Evolutionary conservation across 2,329 filamentous ascomycete genomes (phyloP).

Genomic region (Colletotrichum falcatum): DNA sequence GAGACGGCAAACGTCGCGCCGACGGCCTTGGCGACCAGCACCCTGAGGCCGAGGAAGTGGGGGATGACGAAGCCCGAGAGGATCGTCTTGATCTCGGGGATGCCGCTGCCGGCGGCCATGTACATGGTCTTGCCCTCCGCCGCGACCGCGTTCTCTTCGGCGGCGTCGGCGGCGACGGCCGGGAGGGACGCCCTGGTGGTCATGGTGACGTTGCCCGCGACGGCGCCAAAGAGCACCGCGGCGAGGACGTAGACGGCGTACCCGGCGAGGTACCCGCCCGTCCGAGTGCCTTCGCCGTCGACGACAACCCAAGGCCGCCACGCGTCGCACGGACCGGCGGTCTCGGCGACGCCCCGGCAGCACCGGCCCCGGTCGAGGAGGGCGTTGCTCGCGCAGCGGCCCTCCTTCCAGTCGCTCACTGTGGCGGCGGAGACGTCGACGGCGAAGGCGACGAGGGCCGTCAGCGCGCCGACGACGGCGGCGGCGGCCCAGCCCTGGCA

Average conservation of each 20-base stretch:
- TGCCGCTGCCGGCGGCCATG: conserved; percentile 69
- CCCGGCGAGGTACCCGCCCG: conserved; percentile 37
- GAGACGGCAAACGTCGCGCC: conserved; percentile 69
- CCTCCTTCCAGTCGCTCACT: conserved; percentile 67
- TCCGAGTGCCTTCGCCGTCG: fast-evolving
- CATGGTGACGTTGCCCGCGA: conserved; percentile 46
- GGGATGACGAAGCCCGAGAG: conserved; percentile 71
- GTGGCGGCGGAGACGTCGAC: conserved; percentile 67
- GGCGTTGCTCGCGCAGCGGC: conserved; percentile 62
- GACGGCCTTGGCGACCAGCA: conserved; percentile 68
- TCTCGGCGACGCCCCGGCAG: conserved; percentile 49
- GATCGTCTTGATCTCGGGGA: conserved; percentile 73
- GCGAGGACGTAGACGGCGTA: conserved; percentile 46
- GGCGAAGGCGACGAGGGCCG: conserved; percentile 65
- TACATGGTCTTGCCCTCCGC: conserved; percentile 64
- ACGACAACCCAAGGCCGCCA: conserved; percentile 58
- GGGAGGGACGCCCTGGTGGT: conserved; percentile 60
- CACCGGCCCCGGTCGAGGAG: conserved; percentile 63
- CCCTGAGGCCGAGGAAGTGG: conserved; percentile 66
- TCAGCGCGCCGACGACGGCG: conserved; percentile 64
- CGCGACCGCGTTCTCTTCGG: neutral
- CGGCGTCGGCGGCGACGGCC: conserved; percentile 47
- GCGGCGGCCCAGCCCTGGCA: conserved; percentile 68
- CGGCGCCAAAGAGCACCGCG: conserved; percentile 45
- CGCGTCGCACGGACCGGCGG: conserved; percentile 46